Base-by-base conservation (phyloP, 495 filamentous ascomycete genomes). In the Mytilinidion resinicola region DNA sequence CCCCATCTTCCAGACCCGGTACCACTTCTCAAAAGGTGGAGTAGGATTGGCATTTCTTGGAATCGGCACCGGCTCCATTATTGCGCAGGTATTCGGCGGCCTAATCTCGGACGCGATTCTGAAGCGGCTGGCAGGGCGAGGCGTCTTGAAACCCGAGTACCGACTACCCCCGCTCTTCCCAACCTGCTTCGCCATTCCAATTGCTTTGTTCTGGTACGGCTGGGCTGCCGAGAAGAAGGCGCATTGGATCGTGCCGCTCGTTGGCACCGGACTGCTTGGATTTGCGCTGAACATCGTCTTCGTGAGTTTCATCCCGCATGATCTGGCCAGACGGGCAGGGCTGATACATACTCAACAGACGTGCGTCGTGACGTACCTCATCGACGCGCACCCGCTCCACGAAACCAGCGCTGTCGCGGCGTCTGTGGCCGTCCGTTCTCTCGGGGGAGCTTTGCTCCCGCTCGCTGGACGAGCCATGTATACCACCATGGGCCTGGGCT, bases 191-290 rank as follows among this genome's bases (percentile, higher is more conserved):
- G 38, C 53, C 7, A 61, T 71, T 20, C 67, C 69, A 4, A 38
- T 64, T 15, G 69, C 67, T 2, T 51, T 72, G 14, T 68, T 71
- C 43, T 55, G 64, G 20, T 71, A 68, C 38, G 70, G 67, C 19
- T 70, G 66, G 66, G 47, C 63, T 3, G 58, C 51, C 1, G 37
- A 71, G 36, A 53, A 58, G 33, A 34, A 60, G 1, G 44, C 59
- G 6, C 65, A 68, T 30, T 72, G 70, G 70, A 62, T 63, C 14
- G 53, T 64, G 14, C 70, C 70, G 0, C 55, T 70, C 19, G 36
- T 72, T n/a, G 69, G 68, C 8, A 69, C 60, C 14, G 46, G 36
- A 5, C 39, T 62, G 9, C 55, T 72, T 33, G 71, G 68, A 0
- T 36, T 70, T 17, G 69, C 66, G 6, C 33, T 68, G 14, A 57